These are phyloP conservation scores for Amanita exitialis DNA, from an alignment of 768 basidiomycete genomes.

Conservation along the genomic window DNA sequence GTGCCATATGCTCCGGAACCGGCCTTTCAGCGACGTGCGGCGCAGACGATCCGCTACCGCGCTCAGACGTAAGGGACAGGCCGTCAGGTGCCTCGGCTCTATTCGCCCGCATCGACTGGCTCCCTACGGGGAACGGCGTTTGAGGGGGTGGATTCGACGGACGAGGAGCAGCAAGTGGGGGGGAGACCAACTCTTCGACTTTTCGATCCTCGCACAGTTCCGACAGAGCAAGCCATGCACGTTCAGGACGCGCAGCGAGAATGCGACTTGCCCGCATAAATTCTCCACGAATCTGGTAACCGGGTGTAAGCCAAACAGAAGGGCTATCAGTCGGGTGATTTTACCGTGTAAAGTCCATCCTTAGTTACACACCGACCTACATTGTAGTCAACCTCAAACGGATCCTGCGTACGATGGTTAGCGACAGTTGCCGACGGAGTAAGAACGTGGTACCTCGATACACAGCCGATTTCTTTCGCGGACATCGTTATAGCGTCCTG, in stretches of 20 bases:
- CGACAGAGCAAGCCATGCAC: slow-evolving; percentile 72
- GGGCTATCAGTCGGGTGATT: slow-evolving; percentile 3
- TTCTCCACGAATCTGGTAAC: slow-evolving; percentile 83
- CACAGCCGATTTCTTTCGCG: slow-evolving; percentile 92
- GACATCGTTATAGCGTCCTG: slow-evolving; percentile 50
- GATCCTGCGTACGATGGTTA: slow-evolving; percentile 53
- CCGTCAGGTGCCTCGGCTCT: slow-evolving; percentile 33
- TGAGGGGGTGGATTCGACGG: slow-evolving; percentile 51
- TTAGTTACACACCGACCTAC: slow-evolving; percentile 94
- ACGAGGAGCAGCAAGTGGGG: slow-evolving; percentile 31
- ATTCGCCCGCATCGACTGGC: slow-evolving; percentile 41
- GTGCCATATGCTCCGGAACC: slow-evolving; percentile 72
- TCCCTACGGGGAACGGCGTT: slow-evolving; percentile 60
- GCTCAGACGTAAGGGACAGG: slow-evolving; percentile 44
- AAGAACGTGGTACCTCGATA: slow-evolving; percentile 60
- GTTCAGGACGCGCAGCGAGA: slow-evolving; percentile 67
- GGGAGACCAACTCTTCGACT: slow-evolving; percentile 48
- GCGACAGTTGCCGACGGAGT: not conserved
- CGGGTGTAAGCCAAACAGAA: slow-evolving; percentile 5
- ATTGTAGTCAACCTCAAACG: slow-evolving; percentile 94
- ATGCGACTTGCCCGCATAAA: slow-evolving; percentile 95
- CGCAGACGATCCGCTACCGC: slow-evolving; percentile 20
- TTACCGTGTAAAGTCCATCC: slow-evolving; percentile 90
- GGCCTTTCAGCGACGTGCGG: slow-evolving; percentile 24
- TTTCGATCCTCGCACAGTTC: slow-evolving; percentile 90